phyloP scores from a whole-genome alignment of 2,329 filamentous ascomycete species.

The Claviceps sp. region DNA sequence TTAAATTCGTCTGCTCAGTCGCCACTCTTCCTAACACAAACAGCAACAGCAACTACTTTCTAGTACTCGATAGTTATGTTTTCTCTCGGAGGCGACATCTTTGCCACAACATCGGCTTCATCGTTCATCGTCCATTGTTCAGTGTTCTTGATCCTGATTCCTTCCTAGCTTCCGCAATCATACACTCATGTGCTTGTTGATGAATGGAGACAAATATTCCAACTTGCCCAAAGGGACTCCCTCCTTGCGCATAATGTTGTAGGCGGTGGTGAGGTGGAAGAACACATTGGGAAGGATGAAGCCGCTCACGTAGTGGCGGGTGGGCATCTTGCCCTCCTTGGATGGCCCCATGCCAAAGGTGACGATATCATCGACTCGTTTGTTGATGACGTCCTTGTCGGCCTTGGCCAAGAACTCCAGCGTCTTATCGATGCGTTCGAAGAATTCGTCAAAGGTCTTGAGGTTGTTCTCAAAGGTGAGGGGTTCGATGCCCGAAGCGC shows the following conservation, averaged over 20 bases:
- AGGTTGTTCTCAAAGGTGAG: conserved; percentile 15
- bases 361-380: conserved; percentile 16
- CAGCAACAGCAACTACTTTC: background rate
- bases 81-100: background rate
- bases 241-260: conserved; percentile 46
- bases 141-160: background rate
- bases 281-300: conserved; percentile 47
- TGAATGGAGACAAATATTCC: conserved; percentile 33
- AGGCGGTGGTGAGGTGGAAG: conserved; percentile 49
- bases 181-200: conserved; percentile 9
- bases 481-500: conserved; percentile 19
- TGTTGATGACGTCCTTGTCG: conserved; percentile 21
- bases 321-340: conserved; percentile 14
- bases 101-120: background rate
- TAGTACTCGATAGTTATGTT: background rate
- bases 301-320: conserved; percentile 28
- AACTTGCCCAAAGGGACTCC: conserved; percentile 49
- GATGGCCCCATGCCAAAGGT: conserved; percentile 17
- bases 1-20: background rate
- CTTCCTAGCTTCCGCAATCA: background rate
- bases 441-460: conserved; percentile 21
- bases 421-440: conserved; percentile 19
- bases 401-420: conserved; percentile 19
- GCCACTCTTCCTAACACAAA: background rate
- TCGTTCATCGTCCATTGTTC: background rate